phyloP scores from a whole-genome alignment of 1,139 yeast genomes.

The Wickerhamomyces sp. region DNA sequence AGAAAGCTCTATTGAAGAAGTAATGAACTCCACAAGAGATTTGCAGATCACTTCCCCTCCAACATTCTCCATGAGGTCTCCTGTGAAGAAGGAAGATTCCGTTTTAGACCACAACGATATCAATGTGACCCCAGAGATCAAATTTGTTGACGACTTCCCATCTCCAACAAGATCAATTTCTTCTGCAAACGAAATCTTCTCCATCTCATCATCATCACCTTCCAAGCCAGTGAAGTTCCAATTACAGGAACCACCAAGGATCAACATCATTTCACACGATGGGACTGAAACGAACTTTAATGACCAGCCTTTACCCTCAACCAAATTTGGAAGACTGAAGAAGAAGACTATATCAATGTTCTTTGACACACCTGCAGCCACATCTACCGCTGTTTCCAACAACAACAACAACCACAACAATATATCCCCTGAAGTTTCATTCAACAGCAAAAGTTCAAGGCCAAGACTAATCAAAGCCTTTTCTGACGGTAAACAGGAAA shows the following conservation, averaged over 20 bases:
- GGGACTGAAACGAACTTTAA: background rate
- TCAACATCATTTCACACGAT: constrained; percentile 3
- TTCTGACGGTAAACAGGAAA: constrained; percentile 12
- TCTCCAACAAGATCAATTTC: constrained; percentile 16
- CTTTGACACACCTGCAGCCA: constrained; percentile 9
- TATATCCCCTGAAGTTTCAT: too few relatives aligned
- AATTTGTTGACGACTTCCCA: constrained; percentile 11
- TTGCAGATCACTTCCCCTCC: too few relatives aligned
- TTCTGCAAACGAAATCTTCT: constrained; percentile 3
- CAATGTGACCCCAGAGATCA: constrained; percentile 9
- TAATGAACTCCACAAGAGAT: too few relatives aligned
- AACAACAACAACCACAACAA: background rate
- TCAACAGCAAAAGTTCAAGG: constrained; percentile 1
- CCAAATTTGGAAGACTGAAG: constrained; percentile 12
- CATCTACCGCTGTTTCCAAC: constrained; percentile 3
- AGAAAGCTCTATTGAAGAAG: constrained; percentile 4
- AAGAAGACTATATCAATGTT: constrained; percentile 16
- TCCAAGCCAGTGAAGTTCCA: background rate
- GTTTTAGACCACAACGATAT: constrained; percentile 4
- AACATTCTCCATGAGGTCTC: background rate
- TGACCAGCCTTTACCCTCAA: constrained; percentile 6
- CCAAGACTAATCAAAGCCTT: constrained; percentile 10
- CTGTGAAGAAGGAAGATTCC: too few relatives aligned
- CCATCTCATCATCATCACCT: constrained; percentile 3
- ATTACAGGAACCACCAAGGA: constrained; percentile 1